A percentile compares a stretch with the other conserved stretches of the same genome.
These are phyloP conservation scores for Chaetoscypha palmicola DNA, from an alignment of 2,329 filamentous ascomycete genomes.

Conservation along the genomic window DNA sequence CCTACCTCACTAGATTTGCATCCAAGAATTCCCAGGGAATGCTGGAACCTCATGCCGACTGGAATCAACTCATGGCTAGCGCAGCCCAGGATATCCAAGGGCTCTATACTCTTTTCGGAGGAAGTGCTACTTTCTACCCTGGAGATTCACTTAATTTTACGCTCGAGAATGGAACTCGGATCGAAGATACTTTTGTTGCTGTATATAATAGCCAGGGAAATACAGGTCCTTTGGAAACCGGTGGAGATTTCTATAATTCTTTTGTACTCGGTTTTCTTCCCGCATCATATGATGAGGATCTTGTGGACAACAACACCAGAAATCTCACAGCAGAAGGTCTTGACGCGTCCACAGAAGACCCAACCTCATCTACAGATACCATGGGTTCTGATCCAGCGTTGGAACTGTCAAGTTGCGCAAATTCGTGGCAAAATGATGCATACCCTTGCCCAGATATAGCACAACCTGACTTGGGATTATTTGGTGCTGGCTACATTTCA, in stretches of 20 bases:
- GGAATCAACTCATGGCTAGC: slow-evolving; percentile 23
- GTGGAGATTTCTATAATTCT: slow-evolving; percentile 8
- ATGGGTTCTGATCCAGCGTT: not conserved
- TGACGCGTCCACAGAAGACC: not conserved
- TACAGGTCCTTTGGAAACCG: slow-evolving; percentile 17
- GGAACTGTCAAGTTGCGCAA: not conserved
- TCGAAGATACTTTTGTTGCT: slow-evolving; percentile 28
- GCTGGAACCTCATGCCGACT: slow-evolving; percentile 33
- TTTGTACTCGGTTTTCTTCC: slow-evolving; percentile 6
- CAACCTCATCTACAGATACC: not conserved
- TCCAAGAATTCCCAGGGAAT: slow-evolving; percentile 29
- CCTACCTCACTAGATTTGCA: slow-evolving; percentile 37
- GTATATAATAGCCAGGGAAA: slow-evolving; percentile 17
- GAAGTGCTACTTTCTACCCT: slow-evolving; percentile 31
- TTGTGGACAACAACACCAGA: slow-evolving; percentile 1
- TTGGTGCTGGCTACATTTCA: slow-evolving; percentile 2
- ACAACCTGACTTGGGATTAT: slow-evolving; percentile 5
- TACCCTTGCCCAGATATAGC: slow-evolving; percentile 5
- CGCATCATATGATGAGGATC: slow-evolving; percentile 1
- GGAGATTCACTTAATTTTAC: slow-evolving; percentile 29
- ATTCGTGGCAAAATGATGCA: not conserved
- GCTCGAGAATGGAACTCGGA: slow-evolving; percentile 32
- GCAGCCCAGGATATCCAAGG: slow-evolving; percentile 21
- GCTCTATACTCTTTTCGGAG: slow-evolving; percentile 29
- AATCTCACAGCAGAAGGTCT: not conserved